phyloP scores from a whole-genome alignment of 352 stramenopile genomes.

The Phytopythium mirpurense region DNA sequence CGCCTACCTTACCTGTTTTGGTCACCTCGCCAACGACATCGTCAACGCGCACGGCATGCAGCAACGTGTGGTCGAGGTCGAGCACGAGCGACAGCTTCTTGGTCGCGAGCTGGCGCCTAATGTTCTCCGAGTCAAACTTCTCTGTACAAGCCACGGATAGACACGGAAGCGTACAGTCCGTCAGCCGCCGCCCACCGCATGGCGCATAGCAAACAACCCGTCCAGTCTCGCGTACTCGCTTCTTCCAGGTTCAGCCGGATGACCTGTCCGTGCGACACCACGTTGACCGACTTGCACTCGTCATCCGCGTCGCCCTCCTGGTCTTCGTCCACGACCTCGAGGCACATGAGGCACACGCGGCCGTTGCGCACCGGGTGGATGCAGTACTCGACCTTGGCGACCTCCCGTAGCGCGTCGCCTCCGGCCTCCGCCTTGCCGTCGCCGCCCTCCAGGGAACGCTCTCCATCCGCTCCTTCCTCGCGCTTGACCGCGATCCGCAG shows the following conservation, averaged over 20 bases:
- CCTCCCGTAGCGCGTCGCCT: constrained; percentile 9
- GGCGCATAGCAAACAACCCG: no score
- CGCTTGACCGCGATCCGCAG: constrained; percentile 37
- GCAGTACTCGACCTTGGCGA: constrained; percentile 75
- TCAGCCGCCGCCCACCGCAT: constrained; percentile 11
- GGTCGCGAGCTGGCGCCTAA: constrained; percentile 76
- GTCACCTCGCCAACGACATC: constrained; percentile 58
- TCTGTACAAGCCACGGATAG: constrained; percentile 31
- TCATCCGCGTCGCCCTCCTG: constrained; percentile 58
- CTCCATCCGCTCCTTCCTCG: constrained; percentile 11
- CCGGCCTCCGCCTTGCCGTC: background rate
- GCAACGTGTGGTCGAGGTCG: constrained; percentile 96
- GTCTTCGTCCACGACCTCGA: constrained; percentile 59
- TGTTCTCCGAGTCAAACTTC: constrained; percentile 84
- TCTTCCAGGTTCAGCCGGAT: constrained; percentile 95
- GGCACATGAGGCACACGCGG: constrained; percentile 78
- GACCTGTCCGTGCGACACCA: constrained; percentile 85
- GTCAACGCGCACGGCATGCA: constrained; percentile 89
- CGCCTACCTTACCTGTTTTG: constrained; percentile 32
- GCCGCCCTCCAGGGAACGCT: constrained; percentile 7
- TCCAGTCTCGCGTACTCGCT: constrained; percentile 93
- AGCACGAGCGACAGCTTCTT: constrained; percentile 94
- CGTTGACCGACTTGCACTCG: constrained; percentile 53
- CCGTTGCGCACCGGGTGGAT: constrained; percentile 72
- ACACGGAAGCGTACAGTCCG: no score